Evolutionary conservation across 2,329 filamentous ascomycete species (phyloP), one percentile per base, ranked within the genome.

Genomic region (Aureobasidium sp.): DNA sequence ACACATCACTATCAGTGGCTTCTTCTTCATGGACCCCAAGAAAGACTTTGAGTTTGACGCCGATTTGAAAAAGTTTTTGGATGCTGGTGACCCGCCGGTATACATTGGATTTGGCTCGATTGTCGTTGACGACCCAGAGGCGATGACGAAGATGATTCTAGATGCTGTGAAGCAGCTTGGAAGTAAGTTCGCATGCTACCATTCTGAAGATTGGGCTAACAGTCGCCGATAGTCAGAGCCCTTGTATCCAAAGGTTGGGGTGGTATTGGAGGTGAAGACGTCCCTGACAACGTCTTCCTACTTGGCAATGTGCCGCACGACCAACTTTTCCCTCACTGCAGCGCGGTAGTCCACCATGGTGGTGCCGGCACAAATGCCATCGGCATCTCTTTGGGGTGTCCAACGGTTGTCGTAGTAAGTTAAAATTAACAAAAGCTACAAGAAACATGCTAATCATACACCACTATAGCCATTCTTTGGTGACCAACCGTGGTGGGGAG

Each of bases 61-160:
- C 2, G 40, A 58, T 19, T 2, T 58, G 12, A 47, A 47, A 22
- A 37, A 58, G 6, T 58, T 58, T 14, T 12, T 94, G 1, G 80
- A 81, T n/a, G 81, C 80, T 29, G 89, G 90, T 0, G 83, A 86
- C 1, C 84, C 88, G 4, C 90, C 90, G 0, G 82, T 93, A 0
- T 93, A 93, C 69, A 89, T 93, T 64, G 90, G 90, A 0, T 94
- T 94, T 67, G 90, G 89, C 0, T 91, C 87, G 0, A 93, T 93
- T 60, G 89, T 93, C 1, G 85, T 92, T 0, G 87, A 91, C 62
- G 85, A 92, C 64, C 88, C 89, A 0, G 82, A 88, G 63, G 82
- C 77, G 0, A 82, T 92, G 73, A 92, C 89, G 0, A 76, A 80
- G 24, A 80, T 87, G 63, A 87, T 93, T 9, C 89, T 92, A 61